Evolutionary conservation across 2,329 filamentous ascomycete species (phyloP), one percentile per base, ranked within the genome.

Genomic region (Aspergillus tamarii): DNA sequence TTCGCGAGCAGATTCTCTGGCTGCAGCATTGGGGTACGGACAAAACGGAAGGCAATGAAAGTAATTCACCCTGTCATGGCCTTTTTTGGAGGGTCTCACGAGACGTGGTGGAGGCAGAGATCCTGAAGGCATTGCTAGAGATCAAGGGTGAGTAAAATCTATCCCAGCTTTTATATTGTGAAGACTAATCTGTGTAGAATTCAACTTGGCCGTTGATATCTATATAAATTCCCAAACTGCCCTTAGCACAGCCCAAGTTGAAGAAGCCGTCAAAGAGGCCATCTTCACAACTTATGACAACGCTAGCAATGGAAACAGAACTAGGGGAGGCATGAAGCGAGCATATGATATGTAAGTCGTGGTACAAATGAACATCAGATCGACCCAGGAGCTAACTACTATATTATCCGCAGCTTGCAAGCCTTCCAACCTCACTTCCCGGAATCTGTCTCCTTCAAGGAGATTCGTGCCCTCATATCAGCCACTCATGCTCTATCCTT

Each of bases 401-500:
- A 48, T 41, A 30, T 6, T 23, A 48, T 41, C 12, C 21, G 54
- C 60, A 81, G 79, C 52, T 67, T 84, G 57, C 75, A 79, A 71
- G 71, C 79, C 28, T 84, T 84, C 65, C 70, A 74, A 46, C 70
- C 77, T 23, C 74, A 78, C 59, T 82, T 83, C 64, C 74, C 79
- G 3, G 67, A 76, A 5, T 82, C 82, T 10, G 62, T 66, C 19
- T 66, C 72, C 14, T 73, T 84, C 55, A 74, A 75, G 41, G 80
- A 85, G 58, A 82, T 82, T 30, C 77, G 81, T 23, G 82, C 86
- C 32, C 78, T 90, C 32, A 82, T 89, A 45, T 78, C 84, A 55
- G 88, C 87, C 19, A 89, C 88, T 1, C 88, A 90, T 70, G 81
- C 87, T 21, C 76, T 90, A 64, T 90, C 88, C 1, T 89, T 87